Evolutionary conservation across 768 basidiomycete species (phyloP), one percentile per base, ranked within the genome.

Genomic region (Sistotremastrum suecicum): DNA sequence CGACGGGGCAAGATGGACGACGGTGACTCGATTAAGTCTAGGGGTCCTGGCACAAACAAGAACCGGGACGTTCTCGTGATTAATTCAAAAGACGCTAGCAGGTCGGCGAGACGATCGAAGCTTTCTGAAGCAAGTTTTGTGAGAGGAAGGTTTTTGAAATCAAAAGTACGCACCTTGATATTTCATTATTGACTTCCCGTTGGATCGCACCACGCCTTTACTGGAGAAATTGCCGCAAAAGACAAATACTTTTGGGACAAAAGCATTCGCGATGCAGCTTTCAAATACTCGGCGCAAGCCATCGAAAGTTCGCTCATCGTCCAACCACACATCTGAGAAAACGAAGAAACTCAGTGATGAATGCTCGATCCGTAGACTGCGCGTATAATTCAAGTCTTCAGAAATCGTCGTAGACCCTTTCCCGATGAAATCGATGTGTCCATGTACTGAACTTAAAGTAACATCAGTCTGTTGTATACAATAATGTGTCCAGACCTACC

Each of bases 351-450:
- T 75, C 34, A 88, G 67, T n/a, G 37, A 32, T 43, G 49, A 39
- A 20, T 47, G 30, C 35, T 30, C 47, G 10, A 20, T 37, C 3
- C 30, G n/a, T 8, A 46, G 7, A 28, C 34, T 35, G 3, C 35
- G 40, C 42, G 8, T 41, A 39, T 37, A 4, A 61, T 78, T 45
- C 55, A 92, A 94, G 60, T 98, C 95, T 66, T 98, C 92, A 4
- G 84, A 64, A 20, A 90, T 62, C 2, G 92, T 89, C 1, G 91
- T 84, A 3, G 87, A 78, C 2, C 95, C 95, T 54, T 84, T 80
- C n/a, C 95, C 95, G 7, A 98, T 72, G 57, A 98, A 95, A 60
- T 99, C 95, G 32, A 97, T 80, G 57, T 98, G 95, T 0, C 92
- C 95, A 57, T 87, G 95, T 52, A 98, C 81, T 37, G 84, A 88